phyloP scores from a whole-genome alignment of 2,329 filamentous ascomycete species.

The Nothomitra cinnamomea region DNA sequence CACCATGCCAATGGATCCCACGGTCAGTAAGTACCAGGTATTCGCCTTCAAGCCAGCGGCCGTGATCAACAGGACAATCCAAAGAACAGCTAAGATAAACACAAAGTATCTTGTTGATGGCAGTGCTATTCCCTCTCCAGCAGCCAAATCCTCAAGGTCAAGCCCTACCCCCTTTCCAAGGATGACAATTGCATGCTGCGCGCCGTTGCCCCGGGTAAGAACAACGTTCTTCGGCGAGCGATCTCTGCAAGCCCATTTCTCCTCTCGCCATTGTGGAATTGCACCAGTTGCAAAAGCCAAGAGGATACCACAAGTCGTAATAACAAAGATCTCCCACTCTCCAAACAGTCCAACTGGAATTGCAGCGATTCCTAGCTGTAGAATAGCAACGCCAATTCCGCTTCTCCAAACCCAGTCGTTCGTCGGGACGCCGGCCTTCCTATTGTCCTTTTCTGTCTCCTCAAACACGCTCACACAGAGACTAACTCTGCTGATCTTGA shows the following conservation, averaged over 20 bases:
- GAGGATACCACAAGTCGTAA: conserved; percentile 23
- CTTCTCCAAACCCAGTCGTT: conserved; percentile 8
- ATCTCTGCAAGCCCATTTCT: conserved; percentile 25
- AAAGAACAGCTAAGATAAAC: conserved; percentile 1
- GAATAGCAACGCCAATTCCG: conserved; percentile 13
- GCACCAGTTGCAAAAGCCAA: conserved; percentile 21
- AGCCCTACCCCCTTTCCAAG: not conserved
- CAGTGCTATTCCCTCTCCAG: not conserved
- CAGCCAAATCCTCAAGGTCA: conserved; percentile 5
- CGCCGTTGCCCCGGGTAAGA: conserved; percentile 7
- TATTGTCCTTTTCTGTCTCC: conserved; percentile 4
- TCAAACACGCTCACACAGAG: conserved; percentile 13
- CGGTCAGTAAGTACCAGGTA: conserved; percentile 13
- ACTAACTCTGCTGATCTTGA: not conserved
- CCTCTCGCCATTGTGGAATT: conserved; percentile 26
- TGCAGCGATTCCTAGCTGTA: conserved; percentile 21
- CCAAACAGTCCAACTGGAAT: conserved; percentile 18
- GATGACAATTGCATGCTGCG: conserved; percentile 5
- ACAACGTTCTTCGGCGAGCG: not conserved
- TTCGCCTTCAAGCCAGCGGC: conserved; percentile 9
- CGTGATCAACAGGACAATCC: conserved; percentile 13
- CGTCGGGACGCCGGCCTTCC: not conserved
- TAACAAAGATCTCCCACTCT: conserved; percentile 25
- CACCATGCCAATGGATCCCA: conserved; percentile 14
- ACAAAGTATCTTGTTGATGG: not conserved